Evolutionary conservation across 2,329 filamentous ascomycete genomes (phyloP), one percentile per base, ranked within the genome.

Genomic region (Trichocomaceae sp.): DNA sequence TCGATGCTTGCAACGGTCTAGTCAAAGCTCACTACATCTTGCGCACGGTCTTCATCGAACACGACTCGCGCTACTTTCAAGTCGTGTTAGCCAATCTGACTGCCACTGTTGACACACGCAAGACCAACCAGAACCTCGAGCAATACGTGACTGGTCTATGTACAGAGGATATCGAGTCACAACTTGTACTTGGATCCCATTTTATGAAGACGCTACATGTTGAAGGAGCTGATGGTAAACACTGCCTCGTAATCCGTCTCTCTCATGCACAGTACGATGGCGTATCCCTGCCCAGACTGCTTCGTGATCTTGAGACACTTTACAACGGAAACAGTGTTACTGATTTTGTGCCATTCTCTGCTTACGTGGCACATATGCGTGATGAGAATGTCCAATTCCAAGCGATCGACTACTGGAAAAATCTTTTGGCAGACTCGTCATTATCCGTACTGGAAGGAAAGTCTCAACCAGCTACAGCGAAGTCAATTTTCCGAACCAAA

Each of bases 231-330:
- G 71, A 63, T 10, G 64, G 67, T 15, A 57, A 69, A 2, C 64
- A 68, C 1, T 73, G 71, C 26, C 77, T 79, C 1, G 52, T 64
- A 31, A 74, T 85, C 63, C 77, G 83, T 53, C 77, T 86, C 48
- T 86, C 83, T 0, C 83, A 86, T 63, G 79, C 83, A 0, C 83
- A 84, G 59, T 86, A 86, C 64, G 83, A 86, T 58, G 83, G 83
- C 59, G 80, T 85, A 23, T 85, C 80, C 56, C 75, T 86, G 2
- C 82, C 82, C 0, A 67, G 75, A 3, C 71, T 85, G 6, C 77
- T 85, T 37, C 75, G 74, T 23, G 81, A 85, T 62, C 74, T 86
- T 8, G 78, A 78, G 0, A 73, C 74, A 0, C 65, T 85, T 10
- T 83, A 78, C 54, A 52, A 62, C 1, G 70, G 68, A 8, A 59